Conservation (phyloP, 257 asterid species). For the Solanum gracilifrons region DNA sequence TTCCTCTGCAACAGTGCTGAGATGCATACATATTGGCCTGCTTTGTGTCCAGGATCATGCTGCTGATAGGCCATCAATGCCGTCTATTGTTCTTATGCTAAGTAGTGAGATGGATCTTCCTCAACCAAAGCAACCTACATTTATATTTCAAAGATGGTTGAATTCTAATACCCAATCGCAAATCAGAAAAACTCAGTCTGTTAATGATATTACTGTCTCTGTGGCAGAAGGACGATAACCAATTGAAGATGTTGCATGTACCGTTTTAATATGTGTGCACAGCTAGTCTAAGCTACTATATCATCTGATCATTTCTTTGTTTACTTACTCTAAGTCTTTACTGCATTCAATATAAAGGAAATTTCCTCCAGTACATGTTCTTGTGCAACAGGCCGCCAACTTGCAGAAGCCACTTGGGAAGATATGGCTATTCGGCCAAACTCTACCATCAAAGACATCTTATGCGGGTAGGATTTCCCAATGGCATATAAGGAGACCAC, state of each 20-base stretch:
- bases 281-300: not conserved
- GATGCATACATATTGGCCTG: conserved; percentile 51
- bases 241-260: not conserved
- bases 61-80: conserved; percentile 41
- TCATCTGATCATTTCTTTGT: not conserved
- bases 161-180: not conserved
- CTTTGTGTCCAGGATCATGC: conserved; percentile 57
- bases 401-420: not conserved
- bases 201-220: not conserved
- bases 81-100: conserved; percentile 13
- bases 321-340: not conserved
- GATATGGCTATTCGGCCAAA: not conserved
- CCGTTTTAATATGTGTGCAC: not conserved
- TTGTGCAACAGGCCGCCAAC: not conserved
- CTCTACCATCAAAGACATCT: not conserved
- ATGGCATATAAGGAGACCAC: not conserved
- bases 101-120: not conserved
- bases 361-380: not conserved
- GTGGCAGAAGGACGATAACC: conserved; percentile 1
- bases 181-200: not conserved
- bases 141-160: not conserved
- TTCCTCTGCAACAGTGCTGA: conserved; percentile 13
- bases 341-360: not conserved
- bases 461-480: not conserved
- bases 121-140: not conserved